Evolutionary conservation across 2,329 filamentous ascomycete genomes (phyloP).

Genomic region (Pseudogymnoascus sp.): DNA sequence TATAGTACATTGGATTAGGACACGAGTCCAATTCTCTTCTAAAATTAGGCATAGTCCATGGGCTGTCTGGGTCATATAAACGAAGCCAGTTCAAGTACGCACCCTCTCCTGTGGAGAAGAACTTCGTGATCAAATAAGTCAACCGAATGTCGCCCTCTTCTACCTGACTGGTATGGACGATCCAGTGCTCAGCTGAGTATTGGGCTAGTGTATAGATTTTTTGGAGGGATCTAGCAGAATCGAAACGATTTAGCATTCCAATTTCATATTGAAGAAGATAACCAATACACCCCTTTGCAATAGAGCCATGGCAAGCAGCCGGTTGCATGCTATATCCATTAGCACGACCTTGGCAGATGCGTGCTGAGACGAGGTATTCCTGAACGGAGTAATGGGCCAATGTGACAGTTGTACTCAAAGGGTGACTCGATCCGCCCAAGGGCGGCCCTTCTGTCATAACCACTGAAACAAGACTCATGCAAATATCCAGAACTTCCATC

Average conservation of each 20-base stretch:
- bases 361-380: too few species aligned
- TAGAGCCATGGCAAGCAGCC: conserved; percentile 15
- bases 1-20: too few species aligned
- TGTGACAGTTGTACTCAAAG: too few species aligned
- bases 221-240: background rate
- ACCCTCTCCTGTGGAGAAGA: background rate
- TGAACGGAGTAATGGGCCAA: too few species aligned
- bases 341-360: conserved; percentile 12
- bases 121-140: conserved; percentile 10
- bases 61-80: conserved; percentile 4
- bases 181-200: conserved; percentile 23
- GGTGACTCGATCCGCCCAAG: too few species aligned
- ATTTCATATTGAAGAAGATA: conserved; percentile 22
- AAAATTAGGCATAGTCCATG: conserved; percentile 25
- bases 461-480: conserved; percentile 23
- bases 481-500: conserved; percentile 22
- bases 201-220: conserved; percentile 17
- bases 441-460: conserved; percentile 3
- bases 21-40: too few species aligned
- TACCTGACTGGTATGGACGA: too few species aligned
- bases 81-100: conserved; percentile 10
- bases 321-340: conserved; percentile 14
- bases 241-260: too few species aligned
- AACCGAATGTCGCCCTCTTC: conserved; percentile 10
- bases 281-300: conserved; percentile 21